Evolutionary conservation across 306 rosid species (phyloP), one percentile per base, ranked within the genome.

Genomic region (Ammopiptanthus mongolicus): DNA sequence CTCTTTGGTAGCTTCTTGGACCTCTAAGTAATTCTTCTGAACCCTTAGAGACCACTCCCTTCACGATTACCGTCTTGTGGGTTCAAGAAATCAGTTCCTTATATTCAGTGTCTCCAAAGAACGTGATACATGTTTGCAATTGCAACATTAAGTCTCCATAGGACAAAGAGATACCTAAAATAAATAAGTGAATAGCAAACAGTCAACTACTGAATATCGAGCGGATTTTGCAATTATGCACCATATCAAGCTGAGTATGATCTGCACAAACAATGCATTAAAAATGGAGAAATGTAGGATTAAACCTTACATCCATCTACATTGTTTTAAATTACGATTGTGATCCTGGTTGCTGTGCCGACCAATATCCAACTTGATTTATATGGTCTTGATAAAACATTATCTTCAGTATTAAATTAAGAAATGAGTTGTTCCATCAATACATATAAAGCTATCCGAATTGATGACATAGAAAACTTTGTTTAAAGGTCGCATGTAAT

Each of bases 31-130:
- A 48, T 18, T 23, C 81, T 65, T 83, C 84, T 69, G 87, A 83
- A 28, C 92, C 95, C 55, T 83, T 86, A 31, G 79, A 44, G 14
- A 82, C 88, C 55, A 80, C 79, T 3, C 88, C 97, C 73, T 91
- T 93, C 90, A 93, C 68, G 56, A 83, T 79, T 69, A 93, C 78
- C 57, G 95, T 89, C 86, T 87, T 90, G 75, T 93, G 97, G 69
- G 91, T 86, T 84, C 98, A 97, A 4, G 97, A 79, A 66, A 93
- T 93, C 97, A 93, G 58, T 77, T 93, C 98, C 60, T 93, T 97
- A 36, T 81, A 82, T 80, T 93, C 98, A 8, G 82, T 88, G 86
- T 92, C 97, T 46, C 97, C 96, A 22, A 1, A 90, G 86, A 53
- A 92, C 61, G 23, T 90, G 92, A 68, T 82, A 88, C 97, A 92